phyloP scores from a whole-genome alignment of 805 yeast species.

The Scheffersomyces stipitis region DNA sequence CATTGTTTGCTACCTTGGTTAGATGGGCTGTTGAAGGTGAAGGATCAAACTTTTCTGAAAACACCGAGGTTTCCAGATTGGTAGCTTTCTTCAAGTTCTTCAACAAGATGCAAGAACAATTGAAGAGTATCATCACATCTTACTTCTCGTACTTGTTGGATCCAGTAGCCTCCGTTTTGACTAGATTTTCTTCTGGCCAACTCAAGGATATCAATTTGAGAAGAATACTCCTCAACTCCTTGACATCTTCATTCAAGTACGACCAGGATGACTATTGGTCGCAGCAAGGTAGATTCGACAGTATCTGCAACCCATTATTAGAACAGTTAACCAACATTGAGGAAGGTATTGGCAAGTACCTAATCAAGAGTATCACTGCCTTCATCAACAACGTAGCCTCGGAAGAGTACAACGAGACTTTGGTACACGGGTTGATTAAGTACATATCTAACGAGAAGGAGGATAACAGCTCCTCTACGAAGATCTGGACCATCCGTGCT shows the following conservation, averaged over 20 bases:
- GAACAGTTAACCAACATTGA: slow-evolving; percentile 69
- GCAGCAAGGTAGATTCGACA: slow-evolving; percentile 78
- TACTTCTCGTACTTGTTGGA: slow-evolving; percentile 87
- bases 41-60: slow-evolving; percentile 48
- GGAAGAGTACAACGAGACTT: slow-evolving; percentile 66
- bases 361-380: slow-evolving; percentile 77
- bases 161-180: slow-evolving; percentile 57
- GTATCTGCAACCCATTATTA: slow-evolving; percentile 61
- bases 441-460: slow-evolving; percentile 46
- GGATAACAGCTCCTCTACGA: slow-evolving; percentile 61
- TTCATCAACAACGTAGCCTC: slow-evolving; percentile 70
- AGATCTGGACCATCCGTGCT: slow-evolving; percentile 78
- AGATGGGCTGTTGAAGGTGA: slow-evolving; percentile 93
- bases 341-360: slow-evolving; percentile 70
- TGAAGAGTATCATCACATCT: slow-evolving; percentile 83
- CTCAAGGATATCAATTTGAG: slow-evolving; percentile 53
- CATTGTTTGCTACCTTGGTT: slow-evolving; percentile 79
- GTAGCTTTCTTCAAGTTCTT: slow-evolving; percentile 82
- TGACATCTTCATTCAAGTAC: slow-evolving; percentile 78
- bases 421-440: slow-evolving; percentile 43
- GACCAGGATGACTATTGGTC: slow-evolving; percentile 97
- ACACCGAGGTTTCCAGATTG: slow-evolving; percentile 56
- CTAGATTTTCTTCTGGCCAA: slow-evolving; percentile 45
- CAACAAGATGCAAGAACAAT: slow-evolving; percentile 76
- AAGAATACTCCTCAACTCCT: slow-evolving; percentile 69